phyloP scores from a whole-genome alignment of 2,329 filamentous ascomycete genomes.

The Fusarium verticillioides region DNA sequence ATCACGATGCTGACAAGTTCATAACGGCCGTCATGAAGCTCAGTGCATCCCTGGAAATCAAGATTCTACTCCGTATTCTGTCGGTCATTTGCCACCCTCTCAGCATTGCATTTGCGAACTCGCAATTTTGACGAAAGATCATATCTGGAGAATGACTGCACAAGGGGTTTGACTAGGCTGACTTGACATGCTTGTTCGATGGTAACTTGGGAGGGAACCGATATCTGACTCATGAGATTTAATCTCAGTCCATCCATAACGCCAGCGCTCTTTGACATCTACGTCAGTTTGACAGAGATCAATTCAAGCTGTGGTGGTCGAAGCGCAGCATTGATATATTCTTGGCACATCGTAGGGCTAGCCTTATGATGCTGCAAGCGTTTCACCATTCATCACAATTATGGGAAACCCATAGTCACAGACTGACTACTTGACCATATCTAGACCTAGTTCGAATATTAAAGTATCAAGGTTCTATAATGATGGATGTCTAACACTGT shows the following conservation, averaged over 20 bases:
- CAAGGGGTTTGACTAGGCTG: background rate
- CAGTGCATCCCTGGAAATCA: background rate
- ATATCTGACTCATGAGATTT: background rate
- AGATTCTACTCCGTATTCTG: background rate
- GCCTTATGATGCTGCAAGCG: background rate
- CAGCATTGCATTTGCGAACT: background rate
- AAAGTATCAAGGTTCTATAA: fast-evolving
- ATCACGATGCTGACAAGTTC: slow-evolving; percentile 13
- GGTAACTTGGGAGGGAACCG: background rate
- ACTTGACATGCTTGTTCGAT: no score
- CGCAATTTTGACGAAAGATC: background rate
- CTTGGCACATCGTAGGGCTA: background rate
- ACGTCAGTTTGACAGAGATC: background rate
- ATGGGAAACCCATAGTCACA: background rate
- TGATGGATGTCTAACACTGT: background rate
- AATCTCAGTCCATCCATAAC: fast-evolving
- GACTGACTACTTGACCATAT: background rate
- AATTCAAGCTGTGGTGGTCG: background rate
- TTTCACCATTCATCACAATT: background rate
- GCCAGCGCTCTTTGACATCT: no score
- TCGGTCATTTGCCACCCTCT: background rate
- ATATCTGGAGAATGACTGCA: background rate
- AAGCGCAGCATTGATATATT: background rate
- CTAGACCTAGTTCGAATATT: no score
- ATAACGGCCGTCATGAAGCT: slow-evolving; percentile 19